phyloP scores from a whole-genome alignment of 305 asterid genomes.

The Plantago lanceolata region DNA sequence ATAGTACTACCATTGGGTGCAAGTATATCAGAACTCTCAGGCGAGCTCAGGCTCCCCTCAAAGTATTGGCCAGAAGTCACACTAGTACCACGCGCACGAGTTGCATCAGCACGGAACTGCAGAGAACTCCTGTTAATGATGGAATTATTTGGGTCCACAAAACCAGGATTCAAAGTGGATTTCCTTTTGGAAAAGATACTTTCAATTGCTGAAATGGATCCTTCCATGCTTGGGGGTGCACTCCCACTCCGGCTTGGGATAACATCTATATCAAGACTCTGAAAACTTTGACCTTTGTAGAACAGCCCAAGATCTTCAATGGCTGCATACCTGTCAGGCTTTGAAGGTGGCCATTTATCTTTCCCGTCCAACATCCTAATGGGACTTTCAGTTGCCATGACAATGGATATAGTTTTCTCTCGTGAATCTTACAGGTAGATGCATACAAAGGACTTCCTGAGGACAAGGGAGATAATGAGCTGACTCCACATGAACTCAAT shows the following conservation, averaged over 20 bases:
- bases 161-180: conserved; percentile 29
- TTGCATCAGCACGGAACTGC: neutral
- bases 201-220: conserved; percentile 55
- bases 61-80: conserved; percentile 30
- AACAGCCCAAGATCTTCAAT: conserved; percentile 56
- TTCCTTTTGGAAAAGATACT: conserved; percentile 35
- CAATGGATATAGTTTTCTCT: conserved; percentile 10
- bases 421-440: conserved; percentile 12
- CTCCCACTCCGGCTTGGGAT: conserved; percentile 71
- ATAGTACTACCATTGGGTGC: conserved; percentile 27
- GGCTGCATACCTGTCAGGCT: conserved; percentile 42
- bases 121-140: conserved; percentile 5
- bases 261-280: conserved; percentile 38
- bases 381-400: conserved; percentile 75
- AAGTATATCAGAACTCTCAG: conserved; percentile 24
- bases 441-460: conserved; percentile 21
- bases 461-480: neutral
- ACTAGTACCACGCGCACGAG: conserved; percentile 27
- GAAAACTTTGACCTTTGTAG: conserved; percentile 47
- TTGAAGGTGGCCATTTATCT: conserved; percentile 48
- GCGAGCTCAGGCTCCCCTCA: conserved; percentile 31
- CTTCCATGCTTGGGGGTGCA: conserved; percentile 92
- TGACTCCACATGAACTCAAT: conserved; percentile 10
- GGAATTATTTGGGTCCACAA: conserved; percentile 24
- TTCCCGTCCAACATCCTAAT: conserved; percentile 48